Percentiles rank a stretch among this genome's conserved stretches.
Evolutionary conservation across 2,329 filamentous ascomycete species (phyloP).

Genomic region (Botrytis tulipae): DNA sequence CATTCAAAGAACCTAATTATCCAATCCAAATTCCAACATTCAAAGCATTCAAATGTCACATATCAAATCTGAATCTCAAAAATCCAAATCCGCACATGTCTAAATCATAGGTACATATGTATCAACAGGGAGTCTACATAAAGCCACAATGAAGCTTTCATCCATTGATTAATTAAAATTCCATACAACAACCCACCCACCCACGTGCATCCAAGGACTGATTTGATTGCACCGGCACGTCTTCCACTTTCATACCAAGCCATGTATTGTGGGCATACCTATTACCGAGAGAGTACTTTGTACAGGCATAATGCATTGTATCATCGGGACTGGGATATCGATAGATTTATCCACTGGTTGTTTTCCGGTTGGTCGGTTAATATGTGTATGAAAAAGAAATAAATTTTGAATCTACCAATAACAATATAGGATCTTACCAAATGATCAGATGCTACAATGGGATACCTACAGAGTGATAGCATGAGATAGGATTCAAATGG

Average conservation of each 20-base stretch:
- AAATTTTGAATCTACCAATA: not conserved
- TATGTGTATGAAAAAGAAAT: not conserved
- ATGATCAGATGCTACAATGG: not conserved
- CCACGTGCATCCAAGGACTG: slow-evolving; percentile 2
- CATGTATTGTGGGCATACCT: not conserved
- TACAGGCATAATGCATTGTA: not conserved
- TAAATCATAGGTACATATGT: not conserved
- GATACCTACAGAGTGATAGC: not conserved
- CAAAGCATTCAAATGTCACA: no score
- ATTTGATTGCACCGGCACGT: slow-evolving; percentile 3
- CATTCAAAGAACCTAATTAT: no score
- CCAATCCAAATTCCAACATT: no score
- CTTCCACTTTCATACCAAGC: not conserved
- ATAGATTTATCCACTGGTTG: not conserved
- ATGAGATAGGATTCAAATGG: not conserved
- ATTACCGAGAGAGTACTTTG: not conserved
- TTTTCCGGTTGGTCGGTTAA: not conserved
- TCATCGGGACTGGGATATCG: not conserved
- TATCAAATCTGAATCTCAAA: no score
- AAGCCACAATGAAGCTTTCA: not conserved
- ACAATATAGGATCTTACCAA: not conserved
- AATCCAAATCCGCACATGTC: not conserved
- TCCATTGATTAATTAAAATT: not conserved
- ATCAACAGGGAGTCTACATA: not conserved
- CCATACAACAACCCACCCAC: not conserved